Evolutionary conservation across 2,329 filamentous ascomycete species (phyloP), one percentile per base, ranked within the genome.

Genomic region (Nothomitra cinnamomea): DNA sequence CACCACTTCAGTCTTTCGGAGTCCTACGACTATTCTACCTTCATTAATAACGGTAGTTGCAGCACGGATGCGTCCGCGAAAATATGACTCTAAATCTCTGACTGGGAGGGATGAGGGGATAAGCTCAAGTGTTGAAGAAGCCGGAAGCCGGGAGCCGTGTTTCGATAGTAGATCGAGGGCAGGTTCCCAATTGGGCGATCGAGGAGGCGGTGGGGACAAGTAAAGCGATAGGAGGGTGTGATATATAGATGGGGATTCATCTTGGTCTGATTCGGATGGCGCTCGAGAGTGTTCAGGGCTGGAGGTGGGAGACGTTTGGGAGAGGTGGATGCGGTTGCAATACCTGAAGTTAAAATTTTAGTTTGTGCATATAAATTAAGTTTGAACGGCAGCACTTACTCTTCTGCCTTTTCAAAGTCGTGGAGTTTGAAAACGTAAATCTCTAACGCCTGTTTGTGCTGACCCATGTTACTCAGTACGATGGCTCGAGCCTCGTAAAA

Each of bases 351-450:
- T 5, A 55, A 2, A 41, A n/a, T n/a, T n/a, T 32, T 43, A 35
- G 41, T 25, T 10, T 17, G 15, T 15, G 45, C 24, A 17, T n/a
- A 12, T 12, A n/a, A n/a, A 22, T 21, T 13, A 38, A 2, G 12
- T 21, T 53, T 48, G 42, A 49, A 25, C 13, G 40, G 19, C 3
- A 12, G 36, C n/a, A 73, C 80, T 57, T 71, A 95, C 83, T 95
- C 87, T 76, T 98, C 92, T 32, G 92, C 92, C 67, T 95, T 96
- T 12, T 71, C 72, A 57, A 86, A 90, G 65, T 95, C 83, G 59
- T 85, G 72, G 66, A 98, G 78, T 66, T 90, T 92, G 69, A 95
- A 98, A 25, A 96, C 90, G 65, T 95, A 98, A 52, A 98, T 95
- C 64, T 92, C 85, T n/a, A 98, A 71, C 0, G 92, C 92, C 67